These are phyloP conservation scores for Sergeia podlipaevii DNA, from an alignment of 208 protist species.

Conservation along the genomic window DNA sequence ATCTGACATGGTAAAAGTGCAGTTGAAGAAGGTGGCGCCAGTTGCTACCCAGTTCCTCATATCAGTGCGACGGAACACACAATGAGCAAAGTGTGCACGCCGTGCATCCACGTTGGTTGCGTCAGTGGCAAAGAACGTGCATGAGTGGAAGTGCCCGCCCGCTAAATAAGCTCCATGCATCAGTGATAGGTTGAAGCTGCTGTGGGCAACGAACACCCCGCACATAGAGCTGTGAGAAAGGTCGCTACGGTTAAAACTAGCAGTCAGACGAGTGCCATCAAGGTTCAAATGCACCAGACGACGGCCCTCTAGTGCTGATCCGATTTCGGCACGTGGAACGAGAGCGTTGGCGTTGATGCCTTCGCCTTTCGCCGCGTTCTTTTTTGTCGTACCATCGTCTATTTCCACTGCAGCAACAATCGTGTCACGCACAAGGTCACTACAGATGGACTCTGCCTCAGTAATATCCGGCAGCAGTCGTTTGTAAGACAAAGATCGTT, in stretches of 20 bases:
- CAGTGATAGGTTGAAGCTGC: conserved; percentile 61
- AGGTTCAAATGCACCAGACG: conserved; percentile 55
- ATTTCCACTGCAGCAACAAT: no score
- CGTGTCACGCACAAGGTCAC: no score
- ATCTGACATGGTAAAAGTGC: conserved; percentile 68
- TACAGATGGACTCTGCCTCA: no score
- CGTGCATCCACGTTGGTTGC: conserved; percentile 24
- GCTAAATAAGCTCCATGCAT: conserved; percentile 27
- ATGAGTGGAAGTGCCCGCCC: conserved; percentile 71
- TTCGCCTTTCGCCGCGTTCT: no score
- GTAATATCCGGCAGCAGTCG: no score
- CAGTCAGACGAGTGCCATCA: conserved; percentile 34
- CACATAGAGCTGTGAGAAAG: conserved; percentile 26
- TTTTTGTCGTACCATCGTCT: no score
- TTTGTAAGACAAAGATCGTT: no score
- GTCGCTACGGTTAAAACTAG: conserved; percentile 70
- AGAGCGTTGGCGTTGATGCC: not conserved
- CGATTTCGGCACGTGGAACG: conserved; percentile 30
- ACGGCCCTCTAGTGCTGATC: conserved; percentile 61
- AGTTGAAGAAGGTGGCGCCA: conserved; percentile 74
- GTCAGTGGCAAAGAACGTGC: conserved; percentile 60
- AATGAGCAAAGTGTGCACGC: conserved; percentile 64
- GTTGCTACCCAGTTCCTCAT: conserved; percentile 58
- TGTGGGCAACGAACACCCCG: conserved; percentile 34
- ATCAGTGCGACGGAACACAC: conserved; percentile 57